A percentile compares a stretch with the other conserved stretches of the same genome.
Evolutionary conservation across 1,284 basidiomycete species (phyloP).

Genomic region (Rhodotorula sp.): DNA sequence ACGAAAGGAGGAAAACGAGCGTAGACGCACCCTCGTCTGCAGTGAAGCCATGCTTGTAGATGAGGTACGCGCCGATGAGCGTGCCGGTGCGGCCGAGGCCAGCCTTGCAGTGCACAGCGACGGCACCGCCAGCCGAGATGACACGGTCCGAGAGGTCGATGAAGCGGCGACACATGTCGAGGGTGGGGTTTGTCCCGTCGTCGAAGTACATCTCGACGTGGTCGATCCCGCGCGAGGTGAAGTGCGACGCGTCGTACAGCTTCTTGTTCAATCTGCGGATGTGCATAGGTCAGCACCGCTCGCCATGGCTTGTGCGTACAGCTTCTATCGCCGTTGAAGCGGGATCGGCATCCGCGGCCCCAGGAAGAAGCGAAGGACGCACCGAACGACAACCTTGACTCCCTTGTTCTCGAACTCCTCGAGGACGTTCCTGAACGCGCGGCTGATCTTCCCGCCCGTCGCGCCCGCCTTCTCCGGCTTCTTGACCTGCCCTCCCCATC

Average conservation of each 20-base stretch:
- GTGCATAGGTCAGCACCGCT: background rate
- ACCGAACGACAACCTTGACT: slow-evolving; percentile 82
- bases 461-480: slow-evolving; percentile 52
- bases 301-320: no score
- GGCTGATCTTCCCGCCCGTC: slow-evolving; percentile 62
- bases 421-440: slow-evolving; percentile 81
- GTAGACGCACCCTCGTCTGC: slow-evolving; percentile 66
- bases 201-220: slow-evolving; percentile 95
- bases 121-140: slow-evolving; percentile 62
- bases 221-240: slow-evolving; percentile 81
- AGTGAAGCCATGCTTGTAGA: slow-evolving; percentile 99
- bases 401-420: slow-evolving; percentile 86
- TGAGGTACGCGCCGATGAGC: slow-evolving; percentile 93
- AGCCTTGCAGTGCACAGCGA: slow-evolving; percentile 78
- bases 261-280: slow-evolving; percentile 76
- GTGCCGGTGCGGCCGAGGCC: slow-evolving; percentile 91
- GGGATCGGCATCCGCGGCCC: background rate
- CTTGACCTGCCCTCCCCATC: slow-evolving; percentile 5
- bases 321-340: fast-evolving
- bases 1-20: background rate
- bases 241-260: slow-evolving; percentile 83
- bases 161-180: slow-evolving; percentile 89
- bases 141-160: slow-evolving; percentile 79
- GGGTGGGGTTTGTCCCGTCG: slow-evolving; percentile 95
- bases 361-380: background rate